Base-by-base conservation (phyloP, 2,329 filamentous ascomycete genomes). In the Colletotrichum tropicale region DNA sequence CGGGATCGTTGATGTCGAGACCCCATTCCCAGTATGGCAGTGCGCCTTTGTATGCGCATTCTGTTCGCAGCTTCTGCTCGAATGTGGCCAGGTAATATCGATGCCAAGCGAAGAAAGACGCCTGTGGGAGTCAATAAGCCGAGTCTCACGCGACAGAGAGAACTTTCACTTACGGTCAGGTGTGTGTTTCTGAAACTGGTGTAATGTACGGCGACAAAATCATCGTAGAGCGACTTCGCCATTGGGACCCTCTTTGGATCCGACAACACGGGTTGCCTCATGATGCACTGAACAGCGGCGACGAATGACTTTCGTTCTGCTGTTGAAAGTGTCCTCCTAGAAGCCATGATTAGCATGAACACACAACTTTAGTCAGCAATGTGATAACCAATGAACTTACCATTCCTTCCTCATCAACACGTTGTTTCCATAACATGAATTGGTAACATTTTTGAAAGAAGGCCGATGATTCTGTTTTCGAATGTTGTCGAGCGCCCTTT, bases 271-370 rank as follows among this genome's bases (percentile, higher is more conserved):
- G 81, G 80, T 65, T 79, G 78, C 16, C 66, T 70, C 70, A 78
- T 78, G 6, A 83, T 72, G 58, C 81, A 83, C 32, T 80, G 77
- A 12, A 83, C 81, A 9, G 81, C 81, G 3, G 72, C 66, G 60
- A 81, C 78, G 74, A 81, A 82, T 0, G 76, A 70, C 52, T 77
- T 79, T 13, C 79, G 78, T 32, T 80, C 74, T 10, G 38, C 38
- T 3, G 66, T 76, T 24, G 79, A 72, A 2, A 81, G 78, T 15
- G 76, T 73, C 28, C 80, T 69, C 80, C 80, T 79, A 2, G 4
- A 5, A 21, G 2, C 1, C 1, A 6, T n/a, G 9, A 0, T 64
- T 28, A 64, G 61, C 12, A 2, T 2, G 8, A 12, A 7, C 0
- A 15, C 0, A 28, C 9, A 2, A 38, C 0, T 32, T 0, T 18